These are phyloP conservation scores for Nemania sp. DNA, from an alignment of 2,329 filamentous ascomycete genomes.

Conservation along the genomic window DNA sequence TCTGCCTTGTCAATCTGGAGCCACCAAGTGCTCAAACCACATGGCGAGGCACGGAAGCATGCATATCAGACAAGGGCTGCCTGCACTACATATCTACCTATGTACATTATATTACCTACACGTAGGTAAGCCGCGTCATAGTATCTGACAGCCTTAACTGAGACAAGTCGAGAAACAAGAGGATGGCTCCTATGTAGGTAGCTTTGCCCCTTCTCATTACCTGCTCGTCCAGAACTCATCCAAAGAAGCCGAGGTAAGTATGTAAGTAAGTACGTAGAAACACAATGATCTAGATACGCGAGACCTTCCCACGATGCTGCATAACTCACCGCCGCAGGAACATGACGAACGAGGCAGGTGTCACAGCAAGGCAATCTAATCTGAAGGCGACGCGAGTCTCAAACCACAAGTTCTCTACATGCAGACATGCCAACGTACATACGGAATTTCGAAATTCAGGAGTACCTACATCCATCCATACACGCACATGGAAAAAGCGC, in stretches of 20 bases:
- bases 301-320: background rate
- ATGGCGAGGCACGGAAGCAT: background rate
- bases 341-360: conserved; percentile 32
- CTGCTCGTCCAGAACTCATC: background rate
- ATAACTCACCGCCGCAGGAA: conserved; percentile 27
- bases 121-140: no score
- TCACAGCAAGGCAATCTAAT: conserved; percentile 17
- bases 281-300: conserved; percentile 6
- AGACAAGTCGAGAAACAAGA: background rate
- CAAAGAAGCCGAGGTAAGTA: no score
- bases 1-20: background rate
- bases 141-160: conserved; percentile 1
- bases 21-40: background rate
- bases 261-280: background rate
- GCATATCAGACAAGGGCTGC: conserved; percentile 4
- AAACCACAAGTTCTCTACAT: background rate
- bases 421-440: background rate
- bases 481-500: background rate
- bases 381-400: background rate
- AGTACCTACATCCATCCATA: no score
- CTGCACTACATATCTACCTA: background rate
- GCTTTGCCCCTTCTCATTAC: background rate
- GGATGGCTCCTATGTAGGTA: background rate
- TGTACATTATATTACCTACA: background rate
- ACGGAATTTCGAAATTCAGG: background rate